Base-by-base conservation (phyloP, 176 grass and related monocot species). In the Saccharum officinarum region DNA sequence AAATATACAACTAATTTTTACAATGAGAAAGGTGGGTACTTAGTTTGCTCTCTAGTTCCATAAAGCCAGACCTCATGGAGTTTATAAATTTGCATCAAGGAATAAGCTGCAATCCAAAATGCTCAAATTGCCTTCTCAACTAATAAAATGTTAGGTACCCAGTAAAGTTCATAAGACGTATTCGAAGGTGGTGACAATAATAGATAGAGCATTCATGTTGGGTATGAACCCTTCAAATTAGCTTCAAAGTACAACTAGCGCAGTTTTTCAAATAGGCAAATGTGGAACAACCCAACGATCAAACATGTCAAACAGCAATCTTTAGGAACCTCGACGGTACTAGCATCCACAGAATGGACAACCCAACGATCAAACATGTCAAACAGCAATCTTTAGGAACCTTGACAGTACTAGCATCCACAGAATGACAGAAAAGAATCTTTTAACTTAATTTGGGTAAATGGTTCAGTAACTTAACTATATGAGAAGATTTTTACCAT, bases 1-100 rank as follows among this genome's bases (percentile, higher is more conserved):
- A 75, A 55, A 31, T 47, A 80, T 54, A n/a, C 16, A 10, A 38
- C 7, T 13, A 87, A 18, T 23, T 81, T 87, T 36, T 11, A 81
- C 16, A 68, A 67, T 8, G 25, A 81, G 40, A 61, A 26, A 38
- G 8, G 16, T 45, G 23, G 41, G 17, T 55, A 81, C 14, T 87
- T 67, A 67, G 18, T n/a, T 50, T 45, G 18, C 10, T 55, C 26
- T 7, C 34, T 57, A 76, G 30, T 42, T 84, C 30, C 15, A 14
- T 49, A 77, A 77, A 55, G 14, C 30, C 76, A 52, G 22, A 34
- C 40, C n/a, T 40, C 25, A 74, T 73, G 7, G 49, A 73, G 16
- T 36, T 67, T 8, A 67, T 26, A 16, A 76, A 36, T 12, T 76
- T 26, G 3, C 71, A 36, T 76, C 38, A 20, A 17, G 45, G 36